A percentile compares a stretch with the other conserved stretches of the same genome.
Evolutionary conservation across 176 grass and related monocot genomes (phyloP).

Genomic region (Ensete ventricosum): DNA sequence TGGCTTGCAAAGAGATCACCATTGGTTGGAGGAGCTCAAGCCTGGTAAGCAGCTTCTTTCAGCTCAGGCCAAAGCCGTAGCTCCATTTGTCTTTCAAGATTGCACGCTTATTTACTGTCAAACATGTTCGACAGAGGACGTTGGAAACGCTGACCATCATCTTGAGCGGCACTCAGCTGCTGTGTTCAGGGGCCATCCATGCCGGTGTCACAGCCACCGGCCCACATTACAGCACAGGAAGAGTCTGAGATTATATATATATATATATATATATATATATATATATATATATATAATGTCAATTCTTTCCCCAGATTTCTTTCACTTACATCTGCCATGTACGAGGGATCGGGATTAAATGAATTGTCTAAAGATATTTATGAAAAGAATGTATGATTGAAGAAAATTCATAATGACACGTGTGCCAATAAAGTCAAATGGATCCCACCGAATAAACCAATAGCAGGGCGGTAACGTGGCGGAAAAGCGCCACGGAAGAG

Average conservation of each 20-base stretch:
- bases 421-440: too few relatives aligned
- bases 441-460: too few relatives aligned
- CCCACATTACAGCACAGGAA: not conserved
- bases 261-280: too few relatives aligned
- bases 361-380: too few relatives aligned
- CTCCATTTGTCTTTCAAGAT: not conserved
- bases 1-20: conserved; percentile 96
- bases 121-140: conserved; percentile 35
- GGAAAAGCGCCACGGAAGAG: too few relatives aligned
- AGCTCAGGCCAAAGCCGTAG: not conserved
- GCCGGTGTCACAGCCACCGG: conserved; percentile 17
- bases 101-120: not conserved
- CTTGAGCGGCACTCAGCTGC: conserved; percentile 59
- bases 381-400: too few relatives aligned
- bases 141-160: conserved; percentile 76
- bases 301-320: too few relatives aligned
- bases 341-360: too few relatives aligned
- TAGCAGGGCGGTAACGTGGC: too few relatives aligned
- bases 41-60: conserved; percentile 28
- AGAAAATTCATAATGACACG: too few relatives aligned
- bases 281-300: too few relatives aligned
- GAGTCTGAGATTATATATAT: not conserved
- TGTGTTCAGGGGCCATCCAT: conserved; percentile 61
- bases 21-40: conserved; percentile 42
- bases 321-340: too few relatives aligned